Percentiles rank a stretch among this genome's conserved stretches.
These are phyloP conservation scores for Kodamaea restingae DNA, from an alignment of 805 yeast genomes.

Conservation along the genomic window DNA sequence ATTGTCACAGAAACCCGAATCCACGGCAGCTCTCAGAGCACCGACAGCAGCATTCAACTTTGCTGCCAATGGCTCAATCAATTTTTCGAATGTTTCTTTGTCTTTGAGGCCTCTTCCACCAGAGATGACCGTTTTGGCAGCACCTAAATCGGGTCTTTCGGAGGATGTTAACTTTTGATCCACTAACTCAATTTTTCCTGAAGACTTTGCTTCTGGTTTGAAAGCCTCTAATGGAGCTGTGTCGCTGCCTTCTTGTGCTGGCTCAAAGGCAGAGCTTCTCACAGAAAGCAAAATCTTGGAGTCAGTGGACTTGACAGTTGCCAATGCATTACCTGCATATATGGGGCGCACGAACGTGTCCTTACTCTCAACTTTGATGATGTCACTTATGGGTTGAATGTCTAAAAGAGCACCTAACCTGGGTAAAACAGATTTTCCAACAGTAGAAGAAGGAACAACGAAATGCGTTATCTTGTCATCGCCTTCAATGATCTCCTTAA, in stretches of 20 bases:
- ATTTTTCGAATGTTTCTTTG: conserved; percentile 77
- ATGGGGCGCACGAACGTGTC: conserved; percentile 87
- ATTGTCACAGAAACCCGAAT: conserved; percentile 91
- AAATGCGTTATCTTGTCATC: conserved; percentile 60
- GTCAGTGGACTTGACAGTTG: conserved; percentile 74
- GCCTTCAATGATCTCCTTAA: conserved; percentile 43
- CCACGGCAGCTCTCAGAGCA: conserved; percentile 98
- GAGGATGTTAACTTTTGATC: conserved; percentile 69
- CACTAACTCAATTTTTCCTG: conserved; percentile 54
- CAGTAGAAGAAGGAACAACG: conserved; percentile 76
- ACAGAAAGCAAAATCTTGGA: conserved; percentile 65
- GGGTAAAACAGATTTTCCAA: conserved; percentile 84
- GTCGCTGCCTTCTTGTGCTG: conserved; percentile 31
- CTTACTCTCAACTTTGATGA: conserved; percentile 60
- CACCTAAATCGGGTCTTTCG: conserved; percentile 86
- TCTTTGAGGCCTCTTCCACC: conserved; percentile 94
- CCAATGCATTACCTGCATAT: conserved; percentile 91
- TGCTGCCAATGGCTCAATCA: conserved; percentile 80
- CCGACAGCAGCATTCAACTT: conserved; percentile 89
- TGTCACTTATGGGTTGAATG: conserved; percentile 83
- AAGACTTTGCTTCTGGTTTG: conserved; percentile 27
- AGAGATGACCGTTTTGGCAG: conserved; percentile 77
- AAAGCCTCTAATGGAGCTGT: conserved; percentile 46
- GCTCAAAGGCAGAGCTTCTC: conserved; percentile 77
- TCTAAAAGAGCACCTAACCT: conserved; percentile 82